Evolutionary conservation across 2,329 filamentous ascomycete genomes (phyloP), one percentile per base, ranked within the genome.

Genomic region (Orbilia oligospora): DNA sequence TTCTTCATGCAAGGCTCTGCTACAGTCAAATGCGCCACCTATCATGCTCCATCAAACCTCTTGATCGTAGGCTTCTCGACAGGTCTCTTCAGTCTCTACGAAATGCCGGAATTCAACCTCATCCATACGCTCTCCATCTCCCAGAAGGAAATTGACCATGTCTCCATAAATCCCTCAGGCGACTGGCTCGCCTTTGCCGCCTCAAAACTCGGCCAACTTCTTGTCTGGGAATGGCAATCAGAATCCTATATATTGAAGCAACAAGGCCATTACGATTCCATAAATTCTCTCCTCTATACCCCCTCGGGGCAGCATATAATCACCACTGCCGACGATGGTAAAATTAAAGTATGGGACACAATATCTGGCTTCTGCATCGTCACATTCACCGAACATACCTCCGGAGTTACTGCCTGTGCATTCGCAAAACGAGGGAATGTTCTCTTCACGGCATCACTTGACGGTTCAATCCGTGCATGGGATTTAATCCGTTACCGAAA

Each of bases 221-320:
- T 99, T 3, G 96, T 99, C 3, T 99, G 96, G 96, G 96, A 99
- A 84, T 99, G 97, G 94, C 95, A 98, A 84, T 99, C 96, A 0
- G 97, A 99, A 85, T 98, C 95, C 5, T 99, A 99, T 84, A 97
- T 99, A 75, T 87, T 99, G 58, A 99, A 99, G 85, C 96, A 99
- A 83, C 96, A 98, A 84, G 96, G 95, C 0, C 96, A 99, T 85
- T 94, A 97, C 81, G 96, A 99, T 84, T 92, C 93, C 1, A 94
- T 98, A 89, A 98, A 98, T 84, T 89, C 94, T 0, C 87, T 99
- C 3, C 91, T 92, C 8, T 99, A 98, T 85, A 95, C 96, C 4
- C 94, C 96, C 0, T 95, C 97, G 82, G 95, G 96, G 3, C 93
- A 97, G 83, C 91, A 92, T 46, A 93, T 99, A 80, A 91, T 99